A percentile compares a stretch with the other conserved stretches of the same genome.
Evolutionary conservation across 2,329 filamentous ascomycete species (phyloP).

Genomic region (Shiraia sp.): DNA sequence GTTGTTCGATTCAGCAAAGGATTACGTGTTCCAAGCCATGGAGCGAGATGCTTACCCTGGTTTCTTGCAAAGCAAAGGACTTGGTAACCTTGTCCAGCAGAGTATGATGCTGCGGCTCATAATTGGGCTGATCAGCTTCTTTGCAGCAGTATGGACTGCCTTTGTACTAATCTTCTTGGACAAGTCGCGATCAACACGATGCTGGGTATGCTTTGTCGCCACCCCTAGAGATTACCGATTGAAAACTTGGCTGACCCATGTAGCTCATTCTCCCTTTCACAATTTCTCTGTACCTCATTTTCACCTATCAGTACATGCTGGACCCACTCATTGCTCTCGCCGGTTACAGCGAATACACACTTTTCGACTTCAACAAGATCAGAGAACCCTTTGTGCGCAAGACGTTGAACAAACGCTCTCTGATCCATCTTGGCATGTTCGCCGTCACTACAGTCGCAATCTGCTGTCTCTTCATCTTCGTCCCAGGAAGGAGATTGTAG

Average conservation of each 20-base stretch:
- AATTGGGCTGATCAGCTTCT: conserved; percentile 81
- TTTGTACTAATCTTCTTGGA: conserved; percentile 93
- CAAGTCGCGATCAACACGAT: conserved; percentile 71
- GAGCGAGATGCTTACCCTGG: conserved; percentile 98
- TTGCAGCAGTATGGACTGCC: conserved; percentile 89
- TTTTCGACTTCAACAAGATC: conserved; percentile 86
- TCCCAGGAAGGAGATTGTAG: conserved; percentile 81
- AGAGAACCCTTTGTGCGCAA: conserved; percentile 89
- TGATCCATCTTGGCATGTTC: conserved; percentile 79
- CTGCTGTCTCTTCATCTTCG: conserved; percentile 89
- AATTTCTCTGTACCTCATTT: conserved; percentile 73
- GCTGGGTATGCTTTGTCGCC: conserved; percentile 70
- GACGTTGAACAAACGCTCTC: conserved; percentile 79
- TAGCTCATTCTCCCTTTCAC: conserved; percentile 87
- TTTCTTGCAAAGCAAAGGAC: conserved; percentile 90
- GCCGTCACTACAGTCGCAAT: conserved; percentile 77
- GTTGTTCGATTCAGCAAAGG: conserved; percentile 95
- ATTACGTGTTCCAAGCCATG: conserved; percentile 99
- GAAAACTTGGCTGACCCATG: conserved; percentile 21
- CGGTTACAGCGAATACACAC: conserved; percentile 95
- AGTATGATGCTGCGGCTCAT: conserved; percentile 86
- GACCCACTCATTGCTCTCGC: conserved; percentile 87
- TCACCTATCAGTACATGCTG: conserved; percentile 91
- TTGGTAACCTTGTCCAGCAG: conserved; percentile 92
- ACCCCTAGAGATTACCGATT: not conserved